phyloP scores from a whole-genome alignment of 75 land plant genomes.

The Ceratopteris richardii region DNA sequence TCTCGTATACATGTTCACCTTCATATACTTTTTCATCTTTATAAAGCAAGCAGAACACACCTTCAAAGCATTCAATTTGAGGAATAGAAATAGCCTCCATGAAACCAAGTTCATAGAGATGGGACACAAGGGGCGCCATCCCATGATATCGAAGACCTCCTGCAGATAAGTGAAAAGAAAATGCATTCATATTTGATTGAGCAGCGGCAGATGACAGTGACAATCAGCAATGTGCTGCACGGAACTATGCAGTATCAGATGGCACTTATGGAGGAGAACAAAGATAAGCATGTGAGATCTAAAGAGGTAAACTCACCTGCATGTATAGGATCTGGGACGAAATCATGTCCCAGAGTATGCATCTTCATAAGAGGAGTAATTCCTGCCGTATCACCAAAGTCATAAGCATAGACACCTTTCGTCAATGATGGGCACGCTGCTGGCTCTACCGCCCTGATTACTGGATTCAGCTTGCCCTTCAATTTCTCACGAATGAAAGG shows the following conservation, averaged over 20 bases:
- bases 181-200: not conserved
- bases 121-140: slow-evolving; percentile 91
- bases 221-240: not conserved
- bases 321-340: slow-evolving; percentile 95
- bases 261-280: no score
- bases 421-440: slow-evolving; percentile 90
- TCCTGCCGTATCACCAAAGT: slow-evolving; percentile 83
- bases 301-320: slow-evolving; percentile 42
- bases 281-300: no score
- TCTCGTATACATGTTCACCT: not conserved
- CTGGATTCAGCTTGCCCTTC: slow-evolving; percentile 60
- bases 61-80: slow-evolving; percentile 88
- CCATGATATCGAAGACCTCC: slow-evolving; percentile 94
- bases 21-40: not conserved
- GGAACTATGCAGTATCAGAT: no score
- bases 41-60: slow-evolving; percentile 12
- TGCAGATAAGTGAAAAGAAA: slow-evolving; percentile 11
- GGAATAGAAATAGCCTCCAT: slow-evolving; percentile 84
- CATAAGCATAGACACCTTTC: slow-evolving; percentile 80
- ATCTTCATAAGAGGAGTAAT: slow-evolving; percentile 91
- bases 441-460: slow-evolving; percentile 83
- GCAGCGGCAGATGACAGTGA: not conserved
- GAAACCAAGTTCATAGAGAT: slow-evolving; percentile 69
- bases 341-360: slow-evolving; percentile 95
- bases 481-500: slow-evolving; percentile 88